Percentiles rank a stretch among this genome's conserved stretches.
Conservation (phyloP, 306 rosid genomes). For the Cucurbita argyrosperma region DNA sequence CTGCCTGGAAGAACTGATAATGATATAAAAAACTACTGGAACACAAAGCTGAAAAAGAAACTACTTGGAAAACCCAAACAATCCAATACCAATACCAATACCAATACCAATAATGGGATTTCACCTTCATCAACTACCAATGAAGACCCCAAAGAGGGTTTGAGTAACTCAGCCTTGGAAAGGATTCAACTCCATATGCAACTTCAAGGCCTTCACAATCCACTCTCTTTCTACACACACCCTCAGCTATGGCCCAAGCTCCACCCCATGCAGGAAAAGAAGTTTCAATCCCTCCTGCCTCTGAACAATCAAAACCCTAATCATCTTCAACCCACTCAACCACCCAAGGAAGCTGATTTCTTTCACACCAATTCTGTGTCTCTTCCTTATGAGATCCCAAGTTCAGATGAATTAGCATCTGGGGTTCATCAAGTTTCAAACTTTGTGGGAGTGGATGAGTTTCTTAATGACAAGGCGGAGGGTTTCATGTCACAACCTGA, state of each 20-base stretch:
- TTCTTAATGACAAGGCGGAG: slow-evolving; percentile 31
- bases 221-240: slow-evolving; percentile 47
- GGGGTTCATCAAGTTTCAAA: slow-evolving; percentile 22
- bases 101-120: slow-evolving; percentile 7
- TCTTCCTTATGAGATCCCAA: slow-evolving; percentile 12
- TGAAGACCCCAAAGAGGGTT: slow-evolving; percentile 22
- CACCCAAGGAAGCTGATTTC: not conserved
- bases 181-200: slow-evolving; percentile 97
- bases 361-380: slow-evolving; percentile 3
- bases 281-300: slow-evolving; percentile 39
- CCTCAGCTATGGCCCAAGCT: slow-evolving; percentile 75
- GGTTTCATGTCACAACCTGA: slow-evolving; percentile 24
- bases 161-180: slow-evolving; percentile 77
- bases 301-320: slow-evolving; percentile 17
- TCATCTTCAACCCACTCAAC: not conserved
- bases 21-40: slow-evolving; percentile 96
- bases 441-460: slow-evolving; percentile 35
- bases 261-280: slow-evolving; percentile 65
- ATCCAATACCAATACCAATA: slow-evolving; percentile 7
- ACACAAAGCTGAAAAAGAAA: slow-evolving; percentile 85
- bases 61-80: slow-evolving; percentile 78
- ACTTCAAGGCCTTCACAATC: slow-evolving; percentile 72
- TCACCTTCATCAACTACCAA: not conserved
- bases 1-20: slow-evolving; percentile 98
- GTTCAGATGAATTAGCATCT: slow-evolving; percentile 11